A percentile compares a stretch with the other conserved stretches of the same genome.
Evolutionary conservation across 2,329 filamentous ascomycete species (phyloP).

Genomic region (Colletotrichum tropicale): DNA sequence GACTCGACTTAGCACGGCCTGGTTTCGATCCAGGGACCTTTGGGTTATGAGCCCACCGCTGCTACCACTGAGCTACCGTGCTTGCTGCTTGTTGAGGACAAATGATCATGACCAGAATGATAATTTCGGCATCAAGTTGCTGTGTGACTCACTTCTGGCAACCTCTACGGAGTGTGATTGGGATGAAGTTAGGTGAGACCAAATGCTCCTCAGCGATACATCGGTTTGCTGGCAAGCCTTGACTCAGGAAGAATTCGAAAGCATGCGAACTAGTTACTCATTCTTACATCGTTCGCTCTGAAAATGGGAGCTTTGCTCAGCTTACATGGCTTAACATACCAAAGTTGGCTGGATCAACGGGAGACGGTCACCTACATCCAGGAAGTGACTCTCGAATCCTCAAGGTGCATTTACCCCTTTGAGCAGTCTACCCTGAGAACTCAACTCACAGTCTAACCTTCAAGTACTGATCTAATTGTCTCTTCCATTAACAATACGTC

Average conservation of each 20-base stretch:
- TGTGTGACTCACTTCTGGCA: not conserved
- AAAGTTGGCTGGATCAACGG: not conserved
- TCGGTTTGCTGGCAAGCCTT: not conserved
- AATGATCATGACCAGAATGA: not conserved
- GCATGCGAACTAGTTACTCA: fast-evolving
- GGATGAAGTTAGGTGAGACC: not conserved
- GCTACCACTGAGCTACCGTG: not conserved
- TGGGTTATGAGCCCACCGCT: not conserved
- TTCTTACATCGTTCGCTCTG: not conserved
- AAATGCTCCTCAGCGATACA: not conserved
- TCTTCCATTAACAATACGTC: not conserved
- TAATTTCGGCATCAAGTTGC: not conserved
- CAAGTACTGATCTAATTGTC: not conserved
- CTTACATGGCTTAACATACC: fast-evolving
- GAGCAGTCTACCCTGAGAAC: not conserved
- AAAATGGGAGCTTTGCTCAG: fast-evolving
- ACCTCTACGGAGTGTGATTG: not conserved
- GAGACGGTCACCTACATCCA: not conserved
- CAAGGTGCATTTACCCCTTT: not conserved
- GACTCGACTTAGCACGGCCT: not conserved
- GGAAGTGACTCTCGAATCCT: not conserved
- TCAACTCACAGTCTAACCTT: not conserved
- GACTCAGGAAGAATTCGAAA: not conserved
- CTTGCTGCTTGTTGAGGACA: not conserved
- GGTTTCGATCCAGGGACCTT: not conserved